Conservation (phyloP, 129 eudicot species). For the Erigeron canadensis region DNA sequence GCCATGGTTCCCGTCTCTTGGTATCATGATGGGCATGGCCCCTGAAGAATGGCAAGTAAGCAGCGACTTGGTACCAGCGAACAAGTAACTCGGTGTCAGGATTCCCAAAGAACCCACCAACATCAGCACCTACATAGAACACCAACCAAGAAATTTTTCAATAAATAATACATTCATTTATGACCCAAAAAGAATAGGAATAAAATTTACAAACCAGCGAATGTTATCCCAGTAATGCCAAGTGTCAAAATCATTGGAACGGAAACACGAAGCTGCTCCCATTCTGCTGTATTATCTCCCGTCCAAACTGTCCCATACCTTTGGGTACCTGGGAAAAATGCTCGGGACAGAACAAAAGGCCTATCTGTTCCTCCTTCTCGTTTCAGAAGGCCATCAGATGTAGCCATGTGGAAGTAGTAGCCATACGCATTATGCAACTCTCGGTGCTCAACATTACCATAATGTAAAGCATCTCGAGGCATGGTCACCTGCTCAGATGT, state of each 20-base stretch:
- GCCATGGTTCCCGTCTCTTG: slow-evolving; percentile 96
- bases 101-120: slow-evolving; percentile 98
- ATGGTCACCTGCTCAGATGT: slow-evolving; percentile 59
- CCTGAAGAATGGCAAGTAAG: slow-evolving; percentile 94
- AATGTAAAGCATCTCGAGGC: slow-evolving; percentile 95
- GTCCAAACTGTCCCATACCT: slow-evolving; percentile 97
- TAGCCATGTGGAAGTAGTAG: slow-evolving; percentile 95
- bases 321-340: slow-evolving; percentile 92
- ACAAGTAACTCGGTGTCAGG: slow-evolving; percentile 91
- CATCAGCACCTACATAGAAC: slow-evolving; percentile 76
- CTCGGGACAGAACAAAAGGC: slow-evolving; percentile 93
- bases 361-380: slow-evolving; percentile 85
- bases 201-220: slow-evolving; percentile 53
- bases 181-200: background rate
- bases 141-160: background rate
- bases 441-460: slow-evolving; percentile 83
- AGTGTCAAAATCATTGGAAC: slow-evolving; percentile 92
- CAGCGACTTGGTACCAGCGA: slow-evolving; percentile 99
- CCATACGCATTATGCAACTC: slow-evolving; percentile 97
- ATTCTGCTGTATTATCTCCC: slow-evolving; percentile 93
- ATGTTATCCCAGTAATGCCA: slow-evolving; percentile 85
- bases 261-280: slow-evolving; percentile 98
- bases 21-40: slow-evolving; percentile 99
- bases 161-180: background rate
- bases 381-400: slow-evolving; percentile 80